Evolutionary conservation across 805 yeast genomes (phyloP).

Genomic region (Yamadazyma kitorensis): DNA sequence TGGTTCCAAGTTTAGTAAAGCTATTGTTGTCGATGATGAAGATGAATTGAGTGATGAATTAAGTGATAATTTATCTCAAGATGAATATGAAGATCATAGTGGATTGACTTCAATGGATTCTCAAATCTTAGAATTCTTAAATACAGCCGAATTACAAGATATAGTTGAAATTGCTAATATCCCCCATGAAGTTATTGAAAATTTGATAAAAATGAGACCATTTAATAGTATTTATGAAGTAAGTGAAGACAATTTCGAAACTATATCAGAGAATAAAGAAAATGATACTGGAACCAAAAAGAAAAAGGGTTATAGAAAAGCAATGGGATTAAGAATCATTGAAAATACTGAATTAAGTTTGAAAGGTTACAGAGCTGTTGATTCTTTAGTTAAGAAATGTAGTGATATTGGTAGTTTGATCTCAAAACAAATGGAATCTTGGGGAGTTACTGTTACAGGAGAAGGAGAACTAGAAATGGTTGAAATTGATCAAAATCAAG

Average conservation of each 20-base stretch:
- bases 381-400: slow-evolving; percentile 83
- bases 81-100: slow-evolving; percentile 31
- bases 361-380: slow-evolving; percentile 91
- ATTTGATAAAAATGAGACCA: slow-evolving; percentile 69
- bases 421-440: slow-evolving; percentile 65
- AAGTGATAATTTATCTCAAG: slow-evolving; percentile 48
- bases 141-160: slow-evolving; percentile 72
- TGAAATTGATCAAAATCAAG: slow-evolving; percentile 37
- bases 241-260: slow-evolving; percentile 51
- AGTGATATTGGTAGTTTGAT: slow-evolving; percentile 72
- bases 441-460: slow-evolving; percentile 86
- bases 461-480: slow-evolving; percentile 66
- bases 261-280: slow-evolving; percentile 18
- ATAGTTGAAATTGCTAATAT: slow-evolving; percentile 78
- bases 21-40: slow-evolving; percentile 14
- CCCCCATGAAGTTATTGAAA: slow-evolving; percentile 60
- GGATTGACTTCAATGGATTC: slow-evolving; percentile 53
- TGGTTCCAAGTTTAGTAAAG: too few species aligned
- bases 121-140: slow-evolving; percentile 72
- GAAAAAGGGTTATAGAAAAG: slow-evolving; percentile 42
- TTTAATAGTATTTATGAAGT: slow-evolving; percentile 58
- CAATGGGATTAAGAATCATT: slow-evolving; percentile 71
- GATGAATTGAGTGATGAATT: slow-evolving; percentile 50
- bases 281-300: slow-evolving; percentile 15
- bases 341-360: slow-evolving; percentile 68